Base-by-base conservation (phyloP, 2,329 filamentous ascomycete species). In the Phaeosphaeriaceae sp. region DNA sequence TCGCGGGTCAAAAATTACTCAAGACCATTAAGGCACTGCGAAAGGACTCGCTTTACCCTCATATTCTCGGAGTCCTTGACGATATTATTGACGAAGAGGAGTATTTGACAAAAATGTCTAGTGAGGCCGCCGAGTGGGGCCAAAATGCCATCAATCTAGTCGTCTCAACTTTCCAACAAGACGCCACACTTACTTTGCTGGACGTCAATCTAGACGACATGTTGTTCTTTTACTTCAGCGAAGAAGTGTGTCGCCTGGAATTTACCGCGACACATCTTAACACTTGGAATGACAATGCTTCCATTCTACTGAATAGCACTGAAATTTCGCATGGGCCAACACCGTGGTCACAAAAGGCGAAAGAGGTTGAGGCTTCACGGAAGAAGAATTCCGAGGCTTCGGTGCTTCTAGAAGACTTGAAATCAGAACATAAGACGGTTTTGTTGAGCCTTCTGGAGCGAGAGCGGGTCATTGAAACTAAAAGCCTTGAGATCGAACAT, bases 341-440 rank as follows among this genome's bases (percentile, higher is more conserved):
- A 3, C 94, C 94, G 2, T 99, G 94, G 94, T 81, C 89, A 44
- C 80, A 91, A 26, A 87, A 92, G 45, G 87, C 91, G 3, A 85
- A 89, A 62, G 88, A 94, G 64, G 82, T 97, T 44, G 90, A 88
- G 72, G 85, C 85, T n/a, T 87, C 88, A 58, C 93, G 94, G 77
- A 86, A 85, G 17, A 84, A 90, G 29, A 87, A 90, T 0, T 82
- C 92, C 32, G 91, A 96, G 65, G 86, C 88, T 0, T 91, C 96
- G 67, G 89, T 93, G 65, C 90, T 96, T 70, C 82, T 97, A 45
- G 84, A 88, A 6, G 85, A 87, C 16, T 79, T 96, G 48, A 90
- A 87, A 63, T 89, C 92, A 44, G 88, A 93, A 59, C 83, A 94
- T 58, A 85, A 87, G 58, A 90, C 93, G 65, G 86, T 88, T 16